Evolutionary conservation across 2,329 filamentous ascomycete genomes (phyloP), one percentile per base, ranked within the genome.

Genomic region (Venturia carpophila): DNA sequence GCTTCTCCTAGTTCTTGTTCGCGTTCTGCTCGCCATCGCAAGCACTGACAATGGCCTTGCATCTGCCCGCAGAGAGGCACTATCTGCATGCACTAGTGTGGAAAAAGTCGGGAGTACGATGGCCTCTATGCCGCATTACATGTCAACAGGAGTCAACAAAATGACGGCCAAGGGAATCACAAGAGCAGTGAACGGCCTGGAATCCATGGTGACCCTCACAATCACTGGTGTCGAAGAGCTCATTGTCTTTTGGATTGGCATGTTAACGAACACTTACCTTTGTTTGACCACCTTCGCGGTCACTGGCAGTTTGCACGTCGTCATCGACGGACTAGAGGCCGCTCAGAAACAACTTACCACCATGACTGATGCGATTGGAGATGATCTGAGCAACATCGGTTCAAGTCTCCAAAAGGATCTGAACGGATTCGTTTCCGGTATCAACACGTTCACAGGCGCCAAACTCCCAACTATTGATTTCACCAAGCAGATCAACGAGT

Each of bases 71-170:
- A 76, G 79, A 65, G 87, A 96, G 80, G 93, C 94, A 30, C 83
- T 96, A 64, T 88, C 90, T 63, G 92, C 93, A 68, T 99, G 94
- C 76, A 91, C 87, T 66, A 89, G 90, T 74, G 93, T 97, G 60
- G 93, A 99, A 79, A 91, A 91, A 69, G 85, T 96, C 70, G 94
- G 93, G 68, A 97, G 92, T 74, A 84, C 91, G 67, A 93, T 99
- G 91, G 94, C 93, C 47, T 97, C 94, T 45, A 96, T 97, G 92
- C 94, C 94, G 66, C 89, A 97, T 76, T 97, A 96, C 78, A 87
- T 97, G 74, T 90, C 92, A 1, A 80, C 84, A 63, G 94, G 94
- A 64, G 87, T 97, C 73, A 99, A 99, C 77, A 84, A 91, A 66
- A 79, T 97, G 70, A 89, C 91, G 9, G 90, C 91, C 41, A 83